Evolutionary conservation across 1,284 basidiomycete genomes (phyloP).

Genomic region (Pulchroboletus neoregius): DNA sequence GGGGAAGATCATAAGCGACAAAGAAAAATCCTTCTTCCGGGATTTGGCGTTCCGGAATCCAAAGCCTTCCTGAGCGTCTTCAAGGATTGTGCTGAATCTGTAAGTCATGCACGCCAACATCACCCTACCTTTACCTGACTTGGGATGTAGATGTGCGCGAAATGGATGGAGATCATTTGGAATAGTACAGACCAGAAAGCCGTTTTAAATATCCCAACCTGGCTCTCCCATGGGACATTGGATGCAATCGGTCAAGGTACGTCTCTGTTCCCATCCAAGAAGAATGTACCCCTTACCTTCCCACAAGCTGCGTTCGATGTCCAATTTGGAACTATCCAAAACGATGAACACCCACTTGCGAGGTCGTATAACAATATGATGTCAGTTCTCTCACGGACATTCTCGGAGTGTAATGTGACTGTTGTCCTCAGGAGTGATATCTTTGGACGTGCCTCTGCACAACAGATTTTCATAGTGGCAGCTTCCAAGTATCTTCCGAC

Average conservation of each 20-base stretch:
- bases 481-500: constrained; percentile 21
- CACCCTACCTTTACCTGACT: constrained; percentile 8
- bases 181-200: constrained; percentile 27
- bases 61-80: constrained; percentile 39
- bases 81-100: constrained; percentile 22
- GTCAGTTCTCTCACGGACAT: constrained; percentile 24
- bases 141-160: constrained; percentile 38
- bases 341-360: constrained; percentile 37
- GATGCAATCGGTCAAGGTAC: constrained; percentile 46
- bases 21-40: constrained; percentile 41
- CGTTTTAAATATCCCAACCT: constrained; percentile 41
- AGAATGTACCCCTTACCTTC: background rate
- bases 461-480: constrained; percentile 21
- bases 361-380: constrained; percentile 33
- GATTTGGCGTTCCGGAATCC: too few species aligned
- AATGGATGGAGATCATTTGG: constrained; percentile 44
- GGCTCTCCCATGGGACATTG: constrained; percentile 40
- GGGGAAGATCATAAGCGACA: constrained; percentile 44
- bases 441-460: constrained; percentile 24
- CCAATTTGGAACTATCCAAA: constrained; percentile 33
- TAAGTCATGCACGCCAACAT: constrained; percentile 8
- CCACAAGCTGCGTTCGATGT: constrained; percentile 38
- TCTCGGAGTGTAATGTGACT: background rate
- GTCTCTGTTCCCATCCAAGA: constrained; percentile 8
- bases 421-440: constrained; percentile 15